Base-by-base conservation (phyloP, 129 eudicot genomes). In the Deinandra increscens region DNA sequence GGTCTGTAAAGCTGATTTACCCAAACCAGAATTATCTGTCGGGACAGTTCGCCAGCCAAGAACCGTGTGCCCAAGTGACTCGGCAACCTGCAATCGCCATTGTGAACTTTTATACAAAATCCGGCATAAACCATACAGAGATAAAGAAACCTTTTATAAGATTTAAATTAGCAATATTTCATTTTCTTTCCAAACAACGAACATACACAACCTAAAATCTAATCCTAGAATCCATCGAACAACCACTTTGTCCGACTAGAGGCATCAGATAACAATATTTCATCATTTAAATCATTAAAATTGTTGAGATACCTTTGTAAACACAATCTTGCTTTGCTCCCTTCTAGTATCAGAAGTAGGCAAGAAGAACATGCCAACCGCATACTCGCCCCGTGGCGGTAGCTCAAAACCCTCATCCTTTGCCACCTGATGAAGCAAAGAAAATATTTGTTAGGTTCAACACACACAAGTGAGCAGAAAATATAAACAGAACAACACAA, bases 311-410 rank as follows among this genome's bases (percentile, higher is more conserved):
- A 93, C 99, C 99, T 94, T 94, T 2, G 97, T 85, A 44, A 94
- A 94, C 64, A 87, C 99, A 69, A 79, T 82, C 75, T 90, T 94
- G 91, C 99, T 89, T 60, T 89, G 96, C 54, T 87, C 94, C 84
- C 97, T 85, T 60, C 99, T 63, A 41, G 80, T 77, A 22, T 83
- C 93, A 4, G 93, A 87, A 13, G 96, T 90, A 31, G 99, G 99
- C 87, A 94, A 81, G 85, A 90, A 94, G 66, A 94, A 94, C 99
- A 94, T 94, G 79, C 99, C 99, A 22, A 94, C 96, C 0, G 99
- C 97, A 31, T 94, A 94, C 53, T 85, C 69, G 19, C 97, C 97
- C 1, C 86, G 88, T 58, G 91, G 86, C 20, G 99, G 99, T 64
- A 94, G 81, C 84, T 90, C 91, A 81, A 94, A 90, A 14, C 94